Evolutionary conservation across 1,139 yeast species (phyloP).

Genomic region (Scheffersomyces titani): DNA sequence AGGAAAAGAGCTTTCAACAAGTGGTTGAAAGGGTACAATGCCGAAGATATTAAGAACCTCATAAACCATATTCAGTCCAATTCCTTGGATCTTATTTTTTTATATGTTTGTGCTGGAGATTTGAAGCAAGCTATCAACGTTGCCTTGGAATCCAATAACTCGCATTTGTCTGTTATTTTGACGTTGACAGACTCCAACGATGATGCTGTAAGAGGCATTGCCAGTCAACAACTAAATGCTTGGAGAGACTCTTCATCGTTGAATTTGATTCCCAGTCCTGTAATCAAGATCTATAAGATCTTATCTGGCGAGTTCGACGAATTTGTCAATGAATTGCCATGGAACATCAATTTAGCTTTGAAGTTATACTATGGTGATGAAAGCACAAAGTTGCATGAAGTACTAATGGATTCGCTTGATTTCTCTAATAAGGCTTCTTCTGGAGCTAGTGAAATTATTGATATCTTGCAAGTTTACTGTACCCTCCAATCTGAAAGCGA

Average conservation of each 20-base stretch:
- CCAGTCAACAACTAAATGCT: constrained; percentile 59
- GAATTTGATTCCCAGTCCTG: constrained; percentile 49
- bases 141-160: constrained; percentile 60
- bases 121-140: constrained; percentile 59
- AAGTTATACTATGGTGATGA: constrained; percentile 60
- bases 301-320: constrained; percentile 57
- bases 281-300: constrained; percentile 63
- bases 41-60: constrained; percentile 15
- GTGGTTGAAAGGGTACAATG: constrained; percentile 35
- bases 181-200: constrained; percentile 73
- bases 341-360: constrained; percentile 66
- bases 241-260: constrained; percentile 57
- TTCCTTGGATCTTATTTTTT: constrained; percentile 52
- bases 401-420: constrained; percentile 24
- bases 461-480: constrained; percentile 24
- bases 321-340: constrained; percentile 52
- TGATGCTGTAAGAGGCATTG: constrained; percentile 52
- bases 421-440: constrained; percentile 4
- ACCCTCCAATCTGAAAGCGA: constrained; percentile 5
- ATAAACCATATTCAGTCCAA: constrained; percentile 22
- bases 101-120: constrained; percentile 56
- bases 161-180: constrained; percentile 71
- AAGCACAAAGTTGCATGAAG: constrained; percentile 44
- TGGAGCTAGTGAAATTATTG: constrained; percentile 14
- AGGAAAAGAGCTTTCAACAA: constrained; percentile 48